These are phyloP conservation scores for Nannizziopsis barbatae DNA, from an alignment of 2,329 filamentous ascomycete genomes.

Conservation along the genomic window DNA sequence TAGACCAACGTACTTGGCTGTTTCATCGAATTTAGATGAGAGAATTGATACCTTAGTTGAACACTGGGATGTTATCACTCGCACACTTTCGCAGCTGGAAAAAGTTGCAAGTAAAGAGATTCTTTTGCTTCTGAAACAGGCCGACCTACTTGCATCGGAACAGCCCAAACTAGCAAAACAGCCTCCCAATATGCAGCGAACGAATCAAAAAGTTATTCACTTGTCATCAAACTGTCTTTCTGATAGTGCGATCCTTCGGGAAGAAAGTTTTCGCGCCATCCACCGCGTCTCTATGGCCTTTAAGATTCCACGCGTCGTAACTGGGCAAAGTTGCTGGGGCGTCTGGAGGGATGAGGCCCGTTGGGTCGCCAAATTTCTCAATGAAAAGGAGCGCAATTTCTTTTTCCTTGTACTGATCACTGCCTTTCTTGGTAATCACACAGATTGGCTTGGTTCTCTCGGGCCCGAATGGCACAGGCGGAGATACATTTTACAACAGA, in stretches of 20 bases:
- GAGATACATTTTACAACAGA: constrained; percentile 42
- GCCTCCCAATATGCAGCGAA: constrained; percentile 39
- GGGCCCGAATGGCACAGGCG: constrained; percentile 46
- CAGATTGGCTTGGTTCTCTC: constrained; percentile 47
- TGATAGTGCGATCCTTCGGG: constrained; percentile 36
- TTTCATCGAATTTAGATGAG: constrained; percentile 42
- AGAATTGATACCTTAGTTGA: constrained; percentile 46
- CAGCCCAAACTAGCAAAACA: constrained; percentile 36
- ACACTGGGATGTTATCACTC: constrained; percentile 49
- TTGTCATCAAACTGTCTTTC: constrained; percentile 41
- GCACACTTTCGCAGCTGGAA: constrained; percentile 45
- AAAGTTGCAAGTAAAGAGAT: constrained; percentile 43
- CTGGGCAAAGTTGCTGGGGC: constrained; percentile 49
- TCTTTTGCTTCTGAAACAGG: constrained; percentile 39
- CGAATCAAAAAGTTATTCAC: constrained; percentile 40
- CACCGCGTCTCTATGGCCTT: constrained; percentile 45
- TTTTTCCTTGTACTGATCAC: constrained; percentile 50
- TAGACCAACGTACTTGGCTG: constrained; percentile 35
- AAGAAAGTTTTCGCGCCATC: constrained; percentile 38
- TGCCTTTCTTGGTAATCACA: constrained; percentile 49
- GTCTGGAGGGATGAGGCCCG: constrained; percentile 51
- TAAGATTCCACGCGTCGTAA: constrained; percentile 46
- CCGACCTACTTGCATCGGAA: constrained; percentile 32
- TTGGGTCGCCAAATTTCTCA: constrained; percentile 45
- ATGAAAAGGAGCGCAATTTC: constrained; percentile 47